phyloP scores from a whole-genome alignment of 2,329 filamentous ascomycete genomes.

The Paecilomyces sp. region DNA sequence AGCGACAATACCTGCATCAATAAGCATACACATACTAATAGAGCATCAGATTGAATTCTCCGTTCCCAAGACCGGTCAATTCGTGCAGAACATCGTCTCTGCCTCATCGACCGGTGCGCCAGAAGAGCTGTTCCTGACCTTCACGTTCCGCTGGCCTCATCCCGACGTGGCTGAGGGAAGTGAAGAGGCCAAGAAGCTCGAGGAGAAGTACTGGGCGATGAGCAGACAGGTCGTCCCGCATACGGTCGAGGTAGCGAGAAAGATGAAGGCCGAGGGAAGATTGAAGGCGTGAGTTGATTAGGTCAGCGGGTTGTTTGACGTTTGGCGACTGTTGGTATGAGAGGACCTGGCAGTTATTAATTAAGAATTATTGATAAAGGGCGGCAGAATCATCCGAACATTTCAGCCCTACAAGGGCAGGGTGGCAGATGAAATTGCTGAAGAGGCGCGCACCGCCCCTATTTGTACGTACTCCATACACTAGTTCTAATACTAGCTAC shows the following conservation, averaged over 20 bases:
- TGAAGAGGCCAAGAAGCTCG: slow-evolving; percentile 23
- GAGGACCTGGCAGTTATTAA: no score
- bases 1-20: no score
- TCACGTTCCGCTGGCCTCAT: slow-evolving; percentile 37
- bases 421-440: neutral
- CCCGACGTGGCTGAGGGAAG: slow-evolving; percentile 27
- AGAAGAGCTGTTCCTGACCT: slow-evolving; percentile 38
- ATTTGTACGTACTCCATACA: neutral
- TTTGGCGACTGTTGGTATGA: neutral
- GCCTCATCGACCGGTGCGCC: slow-evolving; percentile 21
- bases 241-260: slow-evolving; percentile 10
- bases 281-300: neutral
- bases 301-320: neutral
- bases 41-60: slow-evolving; percentile 37
- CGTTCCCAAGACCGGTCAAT: slow-evolving; percentile 31
- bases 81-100: slow-evolving; percentile 39
- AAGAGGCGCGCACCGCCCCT: neutral
- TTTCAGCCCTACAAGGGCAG: neutral
- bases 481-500: neutral
- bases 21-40: neutral
- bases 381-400: neutral
- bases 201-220: slow-evolving; percentile 12
- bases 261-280: slow-evolving; percentile 15
- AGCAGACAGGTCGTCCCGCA: slow-evolving; percentile 9
- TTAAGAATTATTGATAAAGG: no score